Percentiles rank a stretch among this genome's conserved stretches.
Conservation (phyloP, 163 green algal species). For the Chloroidium sp. region DNA sequence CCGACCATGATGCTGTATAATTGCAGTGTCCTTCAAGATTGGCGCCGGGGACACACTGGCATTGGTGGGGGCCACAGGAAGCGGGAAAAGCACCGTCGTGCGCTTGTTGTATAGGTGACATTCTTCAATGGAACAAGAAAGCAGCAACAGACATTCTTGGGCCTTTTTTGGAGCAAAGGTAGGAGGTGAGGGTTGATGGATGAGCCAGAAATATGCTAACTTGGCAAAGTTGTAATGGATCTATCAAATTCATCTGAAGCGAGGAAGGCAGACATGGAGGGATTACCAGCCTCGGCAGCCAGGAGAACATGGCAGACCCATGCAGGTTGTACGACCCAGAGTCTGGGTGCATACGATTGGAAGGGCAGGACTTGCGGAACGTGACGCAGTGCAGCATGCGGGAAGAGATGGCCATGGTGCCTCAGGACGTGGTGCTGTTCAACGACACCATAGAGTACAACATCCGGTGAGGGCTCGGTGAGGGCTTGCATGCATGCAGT, state of each 20-base stretch:
- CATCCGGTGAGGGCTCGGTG: conserved; percentile 26
- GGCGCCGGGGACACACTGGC: conserved; percentile 36
- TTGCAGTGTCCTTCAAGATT: conserved; percentile 30
- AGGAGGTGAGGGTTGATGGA: too few species aligned
- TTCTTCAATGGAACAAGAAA: too few species aligned
- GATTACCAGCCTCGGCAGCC: too few species aligned
- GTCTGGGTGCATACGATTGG: conserved; percentile 39
- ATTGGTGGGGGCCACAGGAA: conserved; percentile 47
- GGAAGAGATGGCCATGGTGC: conserved; percentile 73
- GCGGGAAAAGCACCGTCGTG: conserved; percentile 34
- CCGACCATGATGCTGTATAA: too few species aligned
- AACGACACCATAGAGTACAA: conserved; percentile 82
- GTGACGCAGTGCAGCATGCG: conserved; percentile 62
- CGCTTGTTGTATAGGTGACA: conserved; percentile 7
- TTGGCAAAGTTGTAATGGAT: too few species aligned
- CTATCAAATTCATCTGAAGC: too few species aligned
- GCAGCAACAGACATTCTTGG: too few species aligned
- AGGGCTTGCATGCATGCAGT: too few species aligned
- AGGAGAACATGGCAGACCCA: too few species aligned
- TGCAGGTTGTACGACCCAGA: conserved; percentile 18
- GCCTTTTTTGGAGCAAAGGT: too few species aligned
- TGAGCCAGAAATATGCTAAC: too few species aligned
- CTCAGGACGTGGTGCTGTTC: conserved; percentile 78
- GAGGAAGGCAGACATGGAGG: too few species aligned
- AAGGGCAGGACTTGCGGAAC: conserved; percentile 59